Conservation (phyloP, 495 filamentous ascomycete species). For the Neurospora sp. region DNA sequence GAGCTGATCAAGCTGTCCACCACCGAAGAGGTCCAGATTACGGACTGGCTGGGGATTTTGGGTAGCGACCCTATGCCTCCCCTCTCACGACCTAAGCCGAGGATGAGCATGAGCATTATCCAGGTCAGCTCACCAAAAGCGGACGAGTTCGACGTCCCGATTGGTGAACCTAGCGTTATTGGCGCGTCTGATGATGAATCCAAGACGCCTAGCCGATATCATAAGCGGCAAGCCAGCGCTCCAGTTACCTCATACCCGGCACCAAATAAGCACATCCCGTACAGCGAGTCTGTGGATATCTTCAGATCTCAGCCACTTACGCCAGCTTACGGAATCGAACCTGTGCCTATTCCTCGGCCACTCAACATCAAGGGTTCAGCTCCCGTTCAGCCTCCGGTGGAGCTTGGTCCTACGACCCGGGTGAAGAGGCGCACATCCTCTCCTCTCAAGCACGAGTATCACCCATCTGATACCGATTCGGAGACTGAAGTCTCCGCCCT, state of each 20-base stretch:
- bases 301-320: background rate
- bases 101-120: conserved; percentile 17
- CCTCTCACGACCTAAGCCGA: conserved; percentile 25
- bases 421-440: conserved; percentile 72
- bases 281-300: background rate
- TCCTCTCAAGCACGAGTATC: conserved; percentile 95
- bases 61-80: conserved; percentile 71
- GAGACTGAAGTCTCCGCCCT: conserved; percentile 39
- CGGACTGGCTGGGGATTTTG: conserved; percentile 82
- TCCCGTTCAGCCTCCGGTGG: conserved; percentile 42
- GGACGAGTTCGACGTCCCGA: conserved; percentile 54
- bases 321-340: conserved; percentile 10
- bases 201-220: conserved; percentile 19
- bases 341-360: conserved; percentile 41
- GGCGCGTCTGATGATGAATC: conserved; percentile 8
- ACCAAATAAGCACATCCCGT: conserved; percentile 32
- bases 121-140: conserved; percentile 39
- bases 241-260: conserved; percentile 26
- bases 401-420: conserved; percentile 24
- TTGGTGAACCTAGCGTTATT: conserved; percentile 52
- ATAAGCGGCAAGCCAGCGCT: conserved; percentile 8
- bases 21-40: conserved; percentile 61
- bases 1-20: conserved; percentile 67
- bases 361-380: conserved; percentile 36
- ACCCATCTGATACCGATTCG: conserved; percentile 65